Conservation (phyloP, 495 filamentous ascomycete genomes). For the Penicillium daleae region DNA sequence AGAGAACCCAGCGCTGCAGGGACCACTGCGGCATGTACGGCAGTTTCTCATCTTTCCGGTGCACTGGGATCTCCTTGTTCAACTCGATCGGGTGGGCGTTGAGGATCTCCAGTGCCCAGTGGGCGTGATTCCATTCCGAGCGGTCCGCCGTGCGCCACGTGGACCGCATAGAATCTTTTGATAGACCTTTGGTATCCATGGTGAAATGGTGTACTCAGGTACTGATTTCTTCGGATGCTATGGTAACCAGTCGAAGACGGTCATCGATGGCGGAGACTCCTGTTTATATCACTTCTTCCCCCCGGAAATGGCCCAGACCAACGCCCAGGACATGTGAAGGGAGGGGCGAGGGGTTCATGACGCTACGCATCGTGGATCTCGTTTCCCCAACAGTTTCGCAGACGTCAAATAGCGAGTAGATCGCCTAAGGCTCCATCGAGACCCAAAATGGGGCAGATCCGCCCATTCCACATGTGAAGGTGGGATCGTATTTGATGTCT, state of each 20-base stretch:
- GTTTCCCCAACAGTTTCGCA: constrained; percentile 27
- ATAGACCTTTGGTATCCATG: constrained; percentile 34
- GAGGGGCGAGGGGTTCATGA: constrained; percentile 9
- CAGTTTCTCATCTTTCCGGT: constrained; percentile 42
- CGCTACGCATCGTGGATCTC: constrained; percentile 22
- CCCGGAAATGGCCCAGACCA: background rate
- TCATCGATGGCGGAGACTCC: background rate
- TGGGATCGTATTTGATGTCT: background rate
- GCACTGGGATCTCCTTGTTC: constrained; percentile 40
- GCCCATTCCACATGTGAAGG: constrained; percentile 23
- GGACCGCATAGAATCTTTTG: constrained; percentile 51
- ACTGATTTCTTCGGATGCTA: background rate
- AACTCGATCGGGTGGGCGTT: constrained; percentile 41
- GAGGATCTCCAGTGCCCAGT: constrained; percentile 40
- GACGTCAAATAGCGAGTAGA: constrained; percentile 18
- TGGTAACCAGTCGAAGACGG: background rate
- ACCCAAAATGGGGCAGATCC: constrained; percentile 14
- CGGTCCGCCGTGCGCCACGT: constrained; percentile 44
- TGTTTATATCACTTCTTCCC: constrained; percentile 24
- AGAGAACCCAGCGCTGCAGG: constrained; percentile 43
- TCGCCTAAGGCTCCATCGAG: background rate
- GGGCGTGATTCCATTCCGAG: constrained; percentile 39
- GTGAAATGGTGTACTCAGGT: constrained; percentile 1
- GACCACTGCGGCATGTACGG: constrained; percentile 45
- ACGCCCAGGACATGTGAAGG: constrained; percentile 23